Evolutionary conservation across 371 early-diverging fungal genomes (phyloP).

Genomic region (Pancytospora philotis): DNA sequence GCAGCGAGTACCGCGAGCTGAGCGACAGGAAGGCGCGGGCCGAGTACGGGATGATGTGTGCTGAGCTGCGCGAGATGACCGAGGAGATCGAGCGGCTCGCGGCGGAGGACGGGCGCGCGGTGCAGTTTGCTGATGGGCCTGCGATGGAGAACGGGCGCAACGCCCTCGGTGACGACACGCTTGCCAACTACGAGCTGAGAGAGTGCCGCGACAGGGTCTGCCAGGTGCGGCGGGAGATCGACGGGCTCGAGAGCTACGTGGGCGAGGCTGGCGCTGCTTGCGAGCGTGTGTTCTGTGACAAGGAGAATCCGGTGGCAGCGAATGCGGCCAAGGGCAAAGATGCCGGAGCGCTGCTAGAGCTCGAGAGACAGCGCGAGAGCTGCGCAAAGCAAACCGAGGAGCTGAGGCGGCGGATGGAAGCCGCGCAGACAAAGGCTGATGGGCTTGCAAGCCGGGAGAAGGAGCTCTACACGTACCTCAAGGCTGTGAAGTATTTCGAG

Average conservation of each 20-base stretch:
- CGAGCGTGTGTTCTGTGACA: not conserved
- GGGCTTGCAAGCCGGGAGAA: conserved; percentile 5
- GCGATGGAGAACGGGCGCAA: too few relatives aligned
- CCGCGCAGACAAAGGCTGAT: too few relatives aligned
- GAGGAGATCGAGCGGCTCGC: conserved; percentile 57
- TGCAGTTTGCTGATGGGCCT: too few relatives aligned
- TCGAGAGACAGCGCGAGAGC: too few relatives aligned
- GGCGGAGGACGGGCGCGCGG: too few relatives aligned
- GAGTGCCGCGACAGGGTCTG: conserved; percentile 3
- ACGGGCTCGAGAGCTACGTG: conserved; percentile 5
- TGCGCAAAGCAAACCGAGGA: too few relatives aligned
- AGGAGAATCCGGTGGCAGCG: not conserved
- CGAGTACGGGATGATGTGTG: conserved; percentile 61
- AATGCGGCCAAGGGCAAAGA: too few relatives aligned
- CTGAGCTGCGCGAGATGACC: conserved; percentile 63
- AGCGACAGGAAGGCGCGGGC: conserved; percentile 55
- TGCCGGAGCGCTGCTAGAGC: too few relatives aligned
- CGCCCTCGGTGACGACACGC: conserved; percentile 59
- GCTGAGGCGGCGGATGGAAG: too few relatives aligned
- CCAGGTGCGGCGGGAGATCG: not conserved
- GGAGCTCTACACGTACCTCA: conserved; percentile 9
- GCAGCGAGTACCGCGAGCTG: conserved; percentile 57
- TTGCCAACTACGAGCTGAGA: conserved; percentile 49
- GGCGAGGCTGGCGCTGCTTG: conserved; percentile 5
- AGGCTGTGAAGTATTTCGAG: conserved; percentile 23